Conservation (phyloP, 805 yeast species). For the Pichia insulana region DNA sequence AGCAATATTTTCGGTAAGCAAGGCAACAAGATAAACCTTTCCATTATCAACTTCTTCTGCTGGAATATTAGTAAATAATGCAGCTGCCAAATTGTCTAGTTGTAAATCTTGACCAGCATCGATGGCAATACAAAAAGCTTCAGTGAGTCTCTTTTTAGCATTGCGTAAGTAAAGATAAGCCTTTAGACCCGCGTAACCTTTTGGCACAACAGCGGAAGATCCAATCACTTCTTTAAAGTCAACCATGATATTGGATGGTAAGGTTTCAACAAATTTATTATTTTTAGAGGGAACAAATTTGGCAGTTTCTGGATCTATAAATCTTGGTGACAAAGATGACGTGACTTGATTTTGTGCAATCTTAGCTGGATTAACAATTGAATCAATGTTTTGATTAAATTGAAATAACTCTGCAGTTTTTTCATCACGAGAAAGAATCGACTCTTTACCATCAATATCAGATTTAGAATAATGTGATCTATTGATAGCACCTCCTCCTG, state of each 20-base stretch:
- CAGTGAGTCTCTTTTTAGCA: slow-evolving; percentile 56
- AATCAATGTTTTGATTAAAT: slow-evolving; percentile 13
- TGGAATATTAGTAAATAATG: slow-evolving; percentile 71
- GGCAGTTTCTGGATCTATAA: slow-evolving; percentile 30
- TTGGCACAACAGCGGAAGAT: slow-evolving; percentile 50
- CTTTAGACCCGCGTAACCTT: slow-evolving; percentile 60
- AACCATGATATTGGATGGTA: slow-evolving; percentile 62
- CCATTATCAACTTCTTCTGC: slow-evolving; percentile 48
- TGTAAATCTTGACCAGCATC: slow-evolving; percentile 47
- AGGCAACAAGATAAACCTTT: slow-evolving; percentile 67
- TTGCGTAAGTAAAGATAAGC: slow-evolving; percentile 68
- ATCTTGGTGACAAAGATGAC: slow-evolving; percentile 64
- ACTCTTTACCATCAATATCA: slow-evolving; percentile 46
- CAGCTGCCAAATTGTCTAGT: slow-evolving; percentile 66
- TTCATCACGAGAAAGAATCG: slow-evolving; percentile 57
- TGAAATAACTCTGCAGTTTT: slow-evolving; percentile 46
- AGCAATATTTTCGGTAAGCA: slow-evolving; percentile 53
- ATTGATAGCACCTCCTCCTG: slow-evolving; percentile 30
- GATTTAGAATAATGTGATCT: slow-evolving; percentile 19
- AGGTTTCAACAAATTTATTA: slow-evolving; percentile 38
- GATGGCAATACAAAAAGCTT: slow-evolving; percentile 67
- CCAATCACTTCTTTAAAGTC: slow-evolving; percentile 65
- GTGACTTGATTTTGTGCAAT: slow-evolving; percentile 62
- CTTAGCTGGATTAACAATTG: slow-evolving; percentile 38
- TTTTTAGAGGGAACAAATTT: slow-evolving; percentile 37